A percentile compares a stretch with the other conserved stretches of the same genome.
Evolutionary conservation across 2,329 filamentous ascomycete genomes (phyloP).

Genomic region (Pezicula rhizophila): DNA sequence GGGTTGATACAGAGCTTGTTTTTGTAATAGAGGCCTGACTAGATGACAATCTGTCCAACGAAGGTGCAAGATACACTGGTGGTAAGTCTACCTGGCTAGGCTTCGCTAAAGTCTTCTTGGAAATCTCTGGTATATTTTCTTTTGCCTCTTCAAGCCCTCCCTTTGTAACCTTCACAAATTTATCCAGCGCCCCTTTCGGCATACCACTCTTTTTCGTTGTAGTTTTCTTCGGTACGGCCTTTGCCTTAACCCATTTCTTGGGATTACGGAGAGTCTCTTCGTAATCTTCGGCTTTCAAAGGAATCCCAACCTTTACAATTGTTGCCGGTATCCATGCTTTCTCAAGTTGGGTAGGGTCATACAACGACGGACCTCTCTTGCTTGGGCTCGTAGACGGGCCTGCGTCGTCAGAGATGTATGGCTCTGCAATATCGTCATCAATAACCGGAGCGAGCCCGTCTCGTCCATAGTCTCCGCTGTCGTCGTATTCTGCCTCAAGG

Average conservation of each 20-base stretch:
- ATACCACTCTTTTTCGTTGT: conserved; percentile 18
- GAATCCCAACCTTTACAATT: conserved; percentile 58
- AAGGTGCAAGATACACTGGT: conserved; percentile 9
- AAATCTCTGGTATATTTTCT: not conserved
- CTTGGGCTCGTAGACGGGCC: conserved; percentile 18
- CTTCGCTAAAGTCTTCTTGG: conserved; percentile 3
- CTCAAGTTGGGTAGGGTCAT: conserved; percentile 61
- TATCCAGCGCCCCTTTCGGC: conserved; percentile 27
- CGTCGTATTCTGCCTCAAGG: conserved; percentile 63
- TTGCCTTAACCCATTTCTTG: conserved; percentile 17
- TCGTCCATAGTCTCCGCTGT: conserved; percentile 35
- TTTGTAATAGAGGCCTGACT: not conserved
- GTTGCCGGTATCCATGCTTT: conserved; percentile 64
- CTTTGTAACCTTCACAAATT: conserved; percentile 26
- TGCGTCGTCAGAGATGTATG: conserved; percentile 20
- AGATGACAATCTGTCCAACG: not conserved
- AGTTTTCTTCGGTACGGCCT: conserved; percentile 18
- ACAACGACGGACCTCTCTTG: conserved; percentile 37
- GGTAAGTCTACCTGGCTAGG: conserved; percentile 12
- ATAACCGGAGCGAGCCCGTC: conserved; percentile 50
- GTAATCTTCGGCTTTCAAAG: conserved; percentile 60
- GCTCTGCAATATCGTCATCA: conserved; percentile 56
- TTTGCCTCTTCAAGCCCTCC: conserved; percentile 4
- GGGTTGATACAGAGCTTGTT: not conserved
- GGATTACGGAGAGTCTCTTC: conserved; percentile 35